phyloP scores from a whole-genome alignment of 164 flowering plant genomes.

The Malania oleifera region DNA sequence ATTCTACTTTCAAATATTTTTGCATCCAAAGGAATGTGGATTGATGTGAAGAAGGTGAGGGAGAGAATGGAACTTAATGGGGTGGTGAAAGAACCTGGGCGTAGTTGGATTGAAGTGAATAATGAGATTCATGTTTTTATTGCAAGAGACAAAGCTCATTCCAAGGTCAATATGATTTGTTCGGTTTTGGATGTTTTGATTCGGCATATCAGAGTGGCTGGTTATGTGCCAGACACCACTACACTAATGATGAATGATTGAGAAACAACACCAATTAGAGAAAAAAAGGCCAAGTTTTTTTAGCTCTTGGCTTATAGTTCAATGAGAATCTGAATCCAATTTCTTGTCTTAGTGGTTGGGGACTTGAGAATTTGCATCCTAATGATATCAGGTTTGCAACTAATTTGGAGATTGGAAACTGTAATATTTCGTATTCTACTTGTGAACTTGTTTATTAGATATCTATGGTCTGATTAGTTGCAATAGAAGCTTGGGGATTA shows the following conservation, averaged over 20 bases:
- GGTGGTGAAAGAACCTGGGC: slow-evolving; percentile 55
- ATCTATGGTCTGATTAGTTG: too few species aligned
- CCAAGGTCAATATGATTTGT: slow-evolving; percentile 24
- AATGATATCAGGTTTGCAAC: too few species aligned
- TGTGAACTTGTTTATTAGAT: too few species aligned
- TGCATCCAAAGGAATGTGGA: slow-evolving; percentile 60
- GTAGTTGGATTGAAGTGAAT: slow-evolving; percentile 52
- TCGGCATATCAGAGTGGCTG: slow-evolving; percentile 29
- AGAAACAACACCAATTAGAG: too few species aligned
- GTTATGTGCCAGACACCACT: slow-evolving; percentile 31
- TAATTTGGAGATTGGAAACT: too few species aligned
- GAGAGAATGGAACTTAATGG: slow-evolving; percentile 41
- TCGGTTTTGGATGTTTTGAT: slow-evolving; percentile 35
- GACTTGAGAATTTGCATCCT: too few species aligned
- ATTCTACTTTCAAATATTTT: slow-evolving; percentile 46
- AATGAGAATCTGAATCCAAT: too few species aligned
- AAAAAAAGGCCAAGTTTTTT: too few species aligned
- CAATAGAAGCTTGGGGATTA: too few species aligned
- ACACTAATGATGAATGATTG: slow-evolving; percentile 24
- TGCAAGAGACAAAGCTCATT: slow-evolving; percentile 33
- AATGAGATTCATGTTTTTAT: slow-evolving; percentile 35
- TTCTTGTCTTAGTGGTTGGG: too few species aligned
- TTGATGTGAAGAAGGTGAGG: slow-evolving; percentile 50
- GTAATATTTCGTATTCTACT: too few species aligned
- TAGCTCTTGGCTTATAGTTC: too few species aligned